Evolutionary conservation across 1,139 yeast genomes (phyloP), one percentile per base, ranked within the genome.

Genomic region (Geotrichum carabidarum): DNA sequence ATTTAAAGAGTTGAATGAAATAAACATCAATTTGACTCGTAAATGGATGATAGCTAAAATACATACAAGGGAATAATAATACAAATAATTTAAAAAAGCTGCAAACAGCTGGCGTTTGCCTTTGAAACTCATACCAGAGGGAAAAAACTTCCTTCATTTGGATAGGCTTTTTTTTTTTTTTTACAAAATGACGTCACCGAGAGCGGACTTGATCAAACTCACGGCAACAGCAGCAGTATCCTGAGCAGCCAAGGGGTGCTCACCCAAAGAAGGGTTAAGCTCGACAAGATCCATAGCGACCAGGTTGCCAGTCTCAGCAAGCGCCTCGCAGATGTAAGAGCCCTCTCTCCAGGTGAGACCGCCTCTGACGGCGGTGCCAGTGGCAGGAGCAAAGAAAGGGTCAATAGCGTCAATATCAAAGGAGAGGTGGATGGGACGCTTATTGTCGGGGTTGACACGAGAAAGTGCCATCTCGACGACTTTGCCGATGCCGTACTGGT

Each of bases 331-430:
- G 54, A 93, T 74, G 69, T 86, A 93, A 68, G 94, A 79, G 48
- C 96, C 98, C 73, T 93, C 99, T 74, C 99, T 81, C 71, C 93
- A 79, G 7, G 96, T 84, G 60, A 93, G 78, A 2, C 99, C 99
- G 59, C 98, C 98, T 69, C 96, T 84, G 17, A 93, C 99, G 55
- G 98, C 91, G 1, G 99, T 93, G 55, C 99, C 99, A 1, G 99
- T 93, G 42, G 98, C 96, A 34, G 97, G 97, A 14, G 94, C 97
- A 67, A 78, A 89, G 60, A 83, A 78, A 50, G 99, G 99, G 71
- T 93, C 99, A 60, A 93, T 84, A 46, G 98, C 97, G 71, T 93
- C 99, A 50, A 93, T 97, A 68, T 93, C 99, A 69, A 91, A 93
- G 40, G 95, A 85, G 63, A 94, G 74, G 74, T 93, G 97, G 61